Conservation (phyloP, 805 yeast species). For the Candida sonorensis region DNA sequence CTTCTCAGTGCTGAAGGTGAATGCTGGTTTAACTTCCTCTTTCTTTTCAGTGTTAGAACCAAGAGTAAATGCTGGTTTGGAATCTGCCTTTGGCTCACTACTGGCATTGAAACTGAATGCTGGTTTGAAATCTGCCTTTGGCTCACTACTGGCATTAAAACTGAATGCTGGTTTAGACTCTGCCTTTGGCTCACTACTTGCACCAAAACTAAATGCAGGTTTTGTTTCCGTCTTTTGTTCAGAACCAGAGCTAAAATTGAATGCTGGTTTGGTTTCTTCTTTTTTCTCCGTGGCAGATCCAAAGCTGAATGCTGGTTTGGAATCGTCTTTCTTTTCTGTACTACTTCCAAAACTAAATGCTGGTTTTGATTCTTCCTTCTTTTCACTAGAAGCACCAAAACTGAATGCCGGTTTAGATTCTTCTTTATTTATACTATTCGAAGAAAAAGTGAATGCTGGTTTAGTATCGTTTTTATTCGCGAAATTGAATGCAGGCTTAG, state of each 20-base stretch:
- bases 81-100: constrained; percentile 2
- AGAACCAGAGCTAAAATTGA: constrained; percentile 1
- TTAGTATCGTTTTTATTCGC: no score
- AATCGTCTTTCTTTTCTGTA: background rate
- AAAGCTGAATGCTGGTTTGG: constrained; percentile 6
- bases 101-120: constrained; percentile 1
- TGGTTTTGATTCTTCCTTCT: constrained; percentile 2
- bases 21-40: constrained; percentile 4
- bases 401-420: constrained; percentile 2
- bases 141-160: constrained; percentile 2
- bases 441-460: no score
- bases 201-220: constrained; percentile 6
- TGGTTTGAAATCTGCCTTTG: background rate
- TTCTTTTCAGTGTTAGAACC: constrained; percentile 2
- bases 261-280: constrained; percentile 1
- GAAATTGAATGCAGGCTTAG: no score
- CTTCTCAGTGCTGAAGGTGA: constrained; percentile 3
- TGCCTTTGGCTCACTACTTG: constrained; percentile 3
- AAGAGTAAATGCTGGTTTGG: constrained; percentile 3
- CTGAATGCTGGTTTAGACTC: constrained; percentile 2
- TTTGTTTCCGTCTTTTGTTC: constrained; percentile 1
- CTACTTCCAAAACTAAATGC: constrained; percentile 9
- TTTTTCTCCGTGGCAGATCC: constrained; percentile 1
- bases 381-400: constrained; percentile 1
- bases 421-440: constrained; percentile 2